Conservation (phyloP, 441 rosid species). For the Pelargonium australe region DNA sequence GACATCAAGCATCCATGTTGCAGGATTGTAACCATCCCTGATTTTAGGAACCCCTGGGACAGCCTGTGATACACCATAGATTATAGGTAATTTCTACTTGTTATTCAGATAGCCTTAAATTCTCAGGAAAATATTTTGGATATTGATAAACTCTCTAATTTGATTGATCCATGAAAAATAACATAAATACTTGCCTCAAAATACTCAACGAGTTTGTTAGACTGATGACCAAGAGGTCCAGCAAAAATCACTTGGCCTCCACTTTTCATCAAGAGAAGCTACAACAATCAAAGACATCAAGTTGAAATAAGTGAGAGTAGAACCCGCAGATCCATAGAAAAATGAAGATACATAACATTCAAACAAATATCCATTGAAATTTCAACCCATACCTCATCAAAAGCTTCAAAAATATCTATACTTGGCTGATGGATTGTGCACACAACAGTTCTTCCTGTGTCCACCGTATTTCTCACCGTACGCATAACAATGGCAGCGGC, state of each 20-base stretch:
- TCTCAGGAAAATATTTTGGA: too few relatives aligned
- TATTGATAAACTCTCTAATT: too few relatives aligned
- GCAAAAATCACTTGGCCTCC: too few relatives aligned
- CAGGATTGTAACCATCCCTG: slow-evolving; percentile 74
- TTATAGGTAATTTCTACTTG: too few relatives aligned
- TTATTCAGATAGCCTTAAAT: too few relatives aligned
- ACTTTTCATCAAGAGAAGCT: background rate
- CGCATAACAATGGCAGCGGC: too few relatives aligned
- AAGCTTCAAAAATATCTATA: slow-evolving; percentile 28
- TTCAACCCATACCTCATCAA: background rate
- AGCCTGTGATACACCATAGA: background rate
- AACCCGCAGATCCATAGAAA: slow-evolving; percentile 17
- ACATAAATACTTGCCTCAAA: too few relatives aligned
- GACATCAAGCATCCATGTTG: slow-evolving; percentile 89
- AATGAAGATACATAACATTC: background rate
- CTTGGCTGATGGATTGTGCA: slow-evolving; percentile 74
- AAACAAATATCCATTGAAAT: background rate
- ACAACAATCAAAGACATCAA: background rate
- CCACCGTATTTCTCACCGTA: too few relatives aligned
- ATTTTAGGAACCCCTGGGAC: slow-evolving; percentile 53
- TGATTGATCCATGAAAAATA: too few relatives aligned
- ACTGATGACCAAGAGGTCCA: too few relatives aligned
- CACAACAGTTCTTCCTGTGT: slow-evolving; percentile 25
- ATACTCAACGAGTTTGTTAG: too few relatives aligned
- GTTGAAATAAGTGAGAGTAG: background rate